Evolutionary conservation across 352 stramenopile genomes (phyloP).

Genomic region (Pythium oligandrum): DNA sequence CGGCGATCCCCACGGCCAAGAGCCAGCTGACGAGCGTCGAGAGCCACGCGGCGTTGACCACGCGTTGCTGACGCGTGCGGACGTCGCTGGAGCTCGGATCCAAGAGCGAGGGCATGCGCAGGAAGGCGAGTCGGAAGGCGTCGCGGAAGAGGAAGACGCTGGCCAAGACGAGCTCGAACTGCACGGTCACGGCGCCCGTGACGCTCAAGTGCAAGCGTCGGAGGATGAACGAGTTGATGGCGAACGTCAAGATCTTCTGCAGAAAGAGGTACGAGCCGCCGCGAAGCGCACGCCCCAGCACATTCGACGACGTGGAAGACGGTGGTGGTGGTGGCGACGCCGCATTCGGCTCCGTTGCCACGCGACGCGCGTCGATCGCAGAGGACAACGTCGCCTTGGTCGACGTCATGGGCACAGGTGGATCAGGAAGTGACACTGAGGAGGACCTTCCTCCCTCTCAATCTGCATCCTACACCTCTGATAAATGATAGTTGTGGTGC

Average conservation of each 20-base stretch:
- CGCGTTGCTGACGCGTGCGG: slow-evolving; percentile 36
- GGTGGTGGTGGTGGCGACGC: neutral
- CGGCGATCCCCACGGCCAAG: slow-evolving; percentile 32
- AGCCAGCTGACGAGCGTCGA: slow-evolving; percentile 58
- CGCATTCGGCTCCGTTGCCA: neutral
- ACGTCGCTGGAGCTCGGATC: slow-evolving; percentile 22
- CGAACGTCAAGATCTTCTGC: slow-evolving; percentile 83
- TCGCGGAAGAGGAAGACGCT: slow-evolving; percentile 89
- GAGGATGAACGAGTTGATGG: slow-evolving; percentile 79
- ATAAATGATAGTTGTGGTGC: no score
- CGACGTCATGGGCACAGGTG: no score
- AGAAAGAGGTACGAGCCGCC: slow-evolving; percentile 75
- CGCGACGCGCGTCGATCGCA: no score
- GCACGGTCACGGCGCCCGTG: slow-evolving; percentile 77
- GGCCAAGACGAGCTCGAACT: slow-evolving; percentile 85
- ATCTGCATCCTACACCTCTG: no score
- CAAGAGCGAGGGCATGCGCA: slow-evolving; percentile 65
- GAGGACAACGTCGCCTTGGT: no score
- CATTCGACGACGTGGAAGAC: slow-evolving; percentile 7
- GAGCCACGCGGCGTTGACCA: slow-evolving; percentile 79
- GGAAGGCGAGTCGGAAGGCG: slow-evolving; percentile 82
- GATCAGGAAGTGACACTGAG: no score
- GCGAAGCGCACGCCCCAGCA: slow-evolving; percentile 48
- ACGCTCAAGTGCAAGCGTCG: slow-evolving; percentile 68
- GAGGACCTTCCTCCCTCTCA: no score